Evolutionary conservation across 768 basidiomycete species (phyloP).

Genomic region (Russula lepida): DNA sequence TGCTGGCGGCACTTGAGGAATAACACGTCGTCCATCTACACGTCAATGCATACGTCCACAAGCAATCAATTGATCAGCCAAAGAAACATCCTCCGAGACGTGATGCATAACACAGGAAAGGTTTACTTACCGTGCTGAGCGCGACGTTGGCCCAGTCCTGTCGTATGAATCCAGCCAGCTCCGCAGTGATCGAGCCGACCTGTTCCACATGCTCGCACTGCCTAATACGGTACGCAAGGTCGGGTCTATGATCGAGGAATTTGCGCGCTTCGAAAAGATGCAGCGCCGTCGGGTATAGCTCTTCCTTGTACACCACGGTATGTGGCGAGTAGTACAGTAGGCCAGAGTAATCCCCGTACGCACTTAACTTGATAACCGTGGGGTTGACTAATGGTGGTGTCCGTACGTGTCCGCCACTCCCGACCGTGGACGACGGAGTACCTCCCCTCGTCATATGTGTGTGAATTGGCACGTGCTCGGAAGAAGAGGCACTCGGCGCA

Average conservation of each 20-base stretch:
- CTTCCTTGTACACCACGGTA: conserved; percentile 45
- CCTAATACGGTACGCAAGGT: neutral
- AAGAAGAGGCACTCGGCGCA: neutral
- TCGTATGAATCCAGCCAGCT: neutral
- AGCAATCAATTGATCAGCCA: neutral
- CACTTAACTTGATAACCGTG: conserved; percentile 29
- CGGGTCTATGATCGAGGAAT: conserved; percentile 38
- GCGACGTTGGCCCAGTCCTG: conserved; percentile 28
- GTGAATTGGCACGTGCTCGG: no score
- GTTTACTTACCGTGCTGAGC: conserved; percentile 39
- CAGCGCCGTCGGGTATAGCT: conserved; percentile 56
- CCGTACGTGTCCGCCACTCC: no score
- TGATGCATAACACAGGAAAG: neutral
- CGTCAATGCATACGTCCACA: neutral
- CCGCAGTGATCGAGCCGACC: neutral
- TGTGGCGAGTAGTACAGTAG: conserved; percentile 65
- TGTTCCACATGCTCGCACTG: neutral
- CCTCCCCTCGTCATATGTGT: no score
- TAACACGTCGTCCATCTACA: conserved; percentile 61
- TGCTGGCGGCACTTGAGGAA: conserved; percentile 67
- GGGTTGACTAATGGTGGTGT: neutral
- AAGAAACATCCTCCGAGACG: neutral
- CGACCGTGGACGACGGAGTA: no score
- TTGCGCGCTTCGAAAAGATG: conserved; percentile 75
- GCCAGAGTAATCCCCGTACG: conserved; percentile 29